Conservation (phyloP, 257 asterid genomes). For the Nicotiana benthamiana region DNA sequence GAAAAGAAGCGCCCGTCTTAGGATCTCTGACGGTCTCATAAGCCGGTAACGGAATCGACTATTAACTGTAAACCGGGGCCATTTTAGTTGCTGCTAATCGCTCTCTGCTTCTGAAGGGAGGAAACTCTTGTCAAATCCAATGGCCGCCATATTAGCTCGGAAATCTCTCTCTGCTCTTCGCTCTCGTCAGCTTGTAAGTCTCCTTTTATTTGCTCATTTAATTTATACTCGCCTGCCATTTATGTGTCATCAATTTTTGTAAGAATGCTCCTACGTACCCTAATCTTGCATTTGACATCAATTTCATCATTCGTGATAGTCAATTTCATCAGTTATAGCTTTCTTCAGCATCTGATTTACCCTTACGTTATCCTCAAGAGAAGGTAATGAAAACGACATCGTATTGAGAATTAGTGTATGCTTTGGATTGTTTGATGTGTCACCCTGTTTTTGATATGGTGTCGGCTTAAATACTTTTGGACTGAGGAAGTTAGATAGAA, state of each 20-base stretch:
- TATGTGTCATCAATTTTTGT: background rate
- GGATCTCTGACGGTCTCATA: too few species aligned
- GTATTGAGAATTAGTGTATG: background rate
- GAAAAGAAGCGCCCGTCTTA: too few species aligned
- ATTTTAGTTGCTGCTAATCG: background rate
- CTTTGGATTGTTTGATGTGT: background rate
- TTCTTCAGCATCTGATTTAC: background rate
- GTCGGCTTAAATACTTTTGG: background rate
- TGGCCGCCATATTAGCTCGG: conserved; percentile 78
- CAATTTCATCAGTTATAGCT: background rate
- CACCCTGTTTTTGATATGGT: background rate
- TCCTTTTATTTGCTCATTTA: background rate
- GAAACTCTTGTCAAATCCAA: background rate
- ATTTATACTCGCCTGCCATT: background rate
- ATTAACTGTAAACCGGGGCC: background rate
- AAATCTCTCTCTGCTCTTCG: conserved; percentile 60
- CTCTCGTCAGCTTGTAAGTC: conserved; percentile 63
- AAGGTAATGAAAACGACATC: background rate
- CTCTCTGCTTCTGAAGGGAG: background rate
- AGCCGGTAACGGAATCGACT: background rate
- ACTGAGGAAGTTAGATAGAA: background rate
- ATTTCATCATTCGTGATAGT: background rate
- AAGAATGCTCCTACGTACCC: background rate
- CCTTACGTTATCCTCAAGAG: background rate
- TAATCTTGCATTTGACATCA: background rate